These are phyloP conservation scores for Trifolium fragiferum DNA, from an alignment of 306 rosid genomes.

Conservation along the genomic window DNA sequence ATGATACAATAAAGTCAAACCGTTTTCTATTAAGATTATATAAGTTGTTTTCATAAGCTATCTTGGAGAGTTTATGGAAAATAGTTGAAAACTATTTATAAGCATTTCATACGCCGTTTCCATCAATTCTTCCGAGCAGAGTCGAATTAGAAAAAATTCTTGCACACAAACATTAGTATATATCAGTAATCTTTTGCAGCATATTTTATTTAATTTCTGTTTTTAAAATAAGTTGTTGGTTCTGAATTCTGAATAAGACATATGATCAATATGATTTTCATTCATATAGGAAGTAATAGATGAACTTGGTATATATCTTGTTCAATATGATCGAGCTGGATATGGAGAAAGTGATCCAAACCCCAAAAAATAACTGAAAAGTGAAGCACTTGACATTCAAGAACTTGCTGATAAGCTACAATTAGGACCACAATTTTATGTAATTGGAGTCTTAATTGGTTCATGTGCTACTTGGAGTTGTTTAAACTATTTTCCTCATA, in stretches of 20 bases:
- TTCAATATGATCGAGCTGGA: constrained; percentile 81
- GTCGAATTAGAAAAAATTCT: too few relatives aligned
- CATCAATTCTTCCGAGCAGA: too few relatives aligned
- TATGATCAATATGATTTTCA: constrained; percentile 22
- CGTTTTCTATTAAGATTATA: too few relatives aligned
- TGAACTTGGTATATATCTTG: constrained; percentile 73
- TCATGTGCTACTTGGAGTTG: constrained; percentile 95
- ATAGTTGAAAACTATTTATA: too few relatives aligned
- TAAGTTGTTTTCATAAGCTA: too few relatives aligned
- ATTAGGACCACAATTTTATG: constrained; percentile 70
- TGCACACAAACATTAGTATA: too few relatives aligned
- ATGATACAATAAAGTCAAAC: too few relatives aligned
- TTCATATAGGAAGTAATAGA: constrained; percentile 68
- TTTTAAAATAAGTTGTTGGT: constrained; percentile 24
- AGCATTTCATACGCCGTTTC: too few relatives aligned
- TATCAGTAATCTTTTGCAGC: not conserved
- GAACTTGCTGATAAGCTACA: constrained; percentile 77
- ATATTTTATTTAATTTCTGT: not conserved
- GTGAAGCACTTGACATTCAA: constrained; percentile 83
- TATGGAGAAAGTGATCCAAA: constrained; percentile 92
- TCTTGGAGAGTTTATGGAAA: too few relatives aligned
- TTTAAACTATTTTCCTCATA: constrained; percentile 74
- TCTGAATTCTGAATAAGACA: not conserved
- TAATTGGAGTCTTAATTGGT: constrained; percentile 85
- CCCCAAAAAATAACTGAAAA: constrained; percentile 63